Evolutionary conservation across 345 rosid genomes (phyloP).

Genomic region (Microthlaspi erraticum): DNA sequence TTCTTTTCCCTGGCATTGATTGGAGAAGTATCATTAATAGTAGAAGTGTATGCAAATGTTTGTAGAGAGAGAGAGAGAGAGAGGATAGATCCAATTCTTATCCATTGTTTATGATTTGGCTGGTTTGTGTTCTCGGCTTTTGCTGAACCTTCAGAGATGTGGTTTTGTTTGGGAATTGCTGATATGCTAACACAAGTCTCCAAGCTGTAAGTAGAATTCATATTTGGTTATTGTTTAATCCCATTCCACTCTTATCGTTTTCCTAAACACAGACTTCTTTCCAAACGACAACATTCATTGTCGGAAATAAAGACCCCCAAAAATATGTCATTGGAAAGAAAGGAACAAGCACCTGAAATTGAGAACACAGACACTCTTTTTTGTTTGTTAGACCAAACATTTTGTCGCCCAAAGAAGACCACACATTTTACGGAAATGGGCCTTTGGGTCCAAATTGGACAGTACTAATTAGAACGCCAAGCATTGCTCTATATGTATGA

Average conservation of each 20-base stretch:
- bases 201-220: constrained; percentile 36
- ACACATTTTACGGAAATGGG: not conserved
- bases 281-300: not conserved
- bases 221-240: constrained; percentile 17
- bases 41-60: constrained; percentile 36
- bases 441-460: constrained; percentile 15
- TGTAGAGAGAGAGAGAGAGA: constrained; percentile 35
- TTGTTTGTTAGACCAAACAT: too few relatives aligned
- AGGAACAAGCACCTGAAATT: too few relatives aligned
- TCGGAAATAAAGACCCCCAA: not conserved
- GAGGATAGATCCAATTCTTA: constrained; percentile 40
- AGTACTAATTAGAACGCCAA: constrained; percentile 1
- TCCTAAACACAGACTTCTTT: constrained; percentile 12
- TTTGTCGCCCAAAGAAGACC: constrained; percentile 7
- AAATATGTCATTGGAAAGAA: not conserved
- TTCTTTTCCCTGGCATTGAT: constrained; percentile 24
- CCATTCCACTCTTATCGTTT: not conserved
- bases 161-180: constrained; percentile 36
- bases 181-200: constrained; percentile 33
- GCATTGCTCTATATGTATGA: not conserved
- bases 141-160: constrained; percentile 27
- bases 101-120: constrained; percentile 40
- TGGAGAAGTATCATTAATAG: constrained; percentile 42
- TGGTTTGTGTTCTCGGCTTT: constrained; percentile 31
- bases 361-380: too few relatives aligned